Evolutionary conservation across 352 stramenopile species (phyloP).

Genomic region (Elongisporangium prolatum): DNA sequence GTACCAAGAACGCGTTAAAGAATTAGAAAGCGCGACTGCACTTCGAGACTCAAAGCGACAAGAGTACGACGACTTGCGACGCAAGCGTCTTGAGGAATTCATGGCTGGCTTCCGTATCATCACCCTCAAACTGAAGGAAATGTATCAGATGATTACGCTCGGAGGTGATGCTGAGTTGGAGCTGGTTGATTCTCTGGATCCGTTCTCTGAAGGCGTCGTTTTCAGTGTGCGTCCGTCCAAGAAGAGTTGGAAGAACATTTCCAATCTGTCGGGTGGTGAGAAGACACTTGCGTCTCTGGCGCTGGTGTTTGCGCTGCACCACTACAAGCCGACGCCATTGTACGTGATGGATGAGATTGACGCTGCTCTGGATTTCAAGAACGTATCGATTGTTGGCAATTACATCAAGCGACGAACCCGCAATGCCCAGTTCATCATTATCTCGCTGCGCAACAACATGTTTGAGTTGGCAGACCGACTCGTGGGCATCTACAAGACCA

Average conservation of each 20-base stretch:
- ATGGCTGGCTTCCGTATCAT: conserved; percentile 99
- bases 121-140: conserved; percentile 99
- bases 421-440: conserved; percentile 99
- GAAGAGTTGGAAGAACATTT: conserved; percentile 99
- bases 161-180: conserved; percentile 98
- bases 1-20: conserved; percentile 89
- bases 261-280: conserved; percentile 98
- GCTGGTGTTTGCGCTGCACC: conserved; percentile 99
- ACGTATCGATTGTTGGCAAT: conserved; percentile 99
- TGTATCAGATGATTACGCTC: conserved; percentile 99
- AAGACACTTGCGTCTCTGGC: conserved; percentile 98
- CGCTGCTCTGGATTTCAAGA: conserved; percentile 97
- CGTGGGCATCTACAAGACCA: conserved; percentile 99
- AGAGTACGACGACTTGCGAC: conserved; percentile 95
- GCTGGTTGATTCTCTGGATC: conserved; percentile 98
- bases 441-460: conserved; percentile 99
- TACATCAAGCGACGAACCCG: conserved; percentile 99
- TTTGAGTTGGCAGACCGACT: conserved; percentile 99
- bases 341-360: conserved; percentile 99
- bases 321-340: conserved; percentile 99
- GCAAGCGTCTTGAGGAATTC: conserved; percentile 97
- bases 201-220: conserved; percentile 98
- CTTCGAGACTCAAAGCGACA: conserved; percentile 90
- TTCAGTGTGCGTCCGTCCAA: conserved; percentile 99
- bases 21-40: conserved; percentile 94